These are phyloP conservation scores for Camelina sativa DNA, from an alignment of 345 rosid species.

Conservation along the genomic window DNA sequence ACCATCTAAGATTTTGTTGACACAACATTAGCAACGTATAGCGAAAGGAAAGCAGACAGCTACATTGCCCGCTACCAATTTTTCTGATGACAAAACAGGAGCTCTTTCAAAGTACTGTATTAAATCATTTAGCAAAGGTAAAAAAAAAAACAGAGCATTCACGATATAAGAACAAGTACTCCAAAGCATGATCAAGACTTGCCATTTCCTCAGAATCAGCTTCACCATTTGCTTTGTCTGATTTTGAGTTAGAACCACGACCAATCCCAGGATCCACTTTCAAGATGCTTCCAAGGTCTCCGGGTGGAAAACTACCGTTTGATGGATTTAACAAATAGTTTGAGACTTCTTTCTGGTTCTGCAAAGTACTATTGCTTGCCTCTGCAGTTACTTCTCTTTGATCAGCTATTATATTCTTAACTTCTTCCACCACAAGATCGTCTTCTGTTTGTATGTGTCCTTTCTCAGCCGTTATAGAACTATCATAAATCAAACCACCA, in stretches of 20 bases:
- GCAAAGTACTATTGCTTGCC: constrained; percentile 39
- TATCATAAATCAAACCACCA: constrained; percentile 44
- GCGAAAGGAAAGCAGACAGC: constrained; percentile 19
- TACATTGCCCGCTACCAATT: constrained; percentile 11
- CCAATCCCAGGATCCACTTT: constrained; percentile 56
- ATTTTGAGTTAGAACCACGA: constrained; percentile 47
- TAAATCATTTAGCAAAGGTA: constrained; percentile 21
- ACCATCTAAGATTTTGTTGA: constrained; percentile 8
- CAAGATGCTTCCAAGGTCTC: constrained; percentile 44
- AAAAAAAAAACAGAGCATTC: constrained; percentile 14
- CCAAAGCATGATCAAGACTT: constrained; percentile 49
- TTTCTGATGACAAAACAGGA: constrained; percentile 7
- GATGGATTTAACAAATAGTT: constrained; percentile 44
- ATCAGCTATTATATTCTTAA: constrained; percentile 53
- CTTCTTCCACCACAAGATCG: constrained; percentile 71
- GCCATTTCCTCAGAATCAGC: constrained; percentile 60
- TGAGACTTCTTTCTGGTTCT: constrained; percentile 45
- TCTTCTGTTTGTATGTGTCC: constrained; percentile 56
- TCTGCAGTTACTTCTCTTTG: constrained; percentile 46
- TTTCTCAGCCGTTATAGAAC: constrained; percentile 47
- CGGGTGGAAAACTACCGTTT: constrained; percentile 46
- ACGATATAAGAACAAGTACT: constrained; percentile 30
- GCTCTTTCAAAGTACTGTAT: not conserved
- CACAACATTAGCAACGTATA: constrained; percentile 24
- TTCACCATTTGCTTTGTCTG: constrained; percentile 52